A percentile compares a stretch with the other conserved stretches of the same genome.
These are phyloP conservation scores for Mucor ambiguus DNA, from an alignment of 371 early-diverging fungal species.

Conservation along the genomic window DNA sequence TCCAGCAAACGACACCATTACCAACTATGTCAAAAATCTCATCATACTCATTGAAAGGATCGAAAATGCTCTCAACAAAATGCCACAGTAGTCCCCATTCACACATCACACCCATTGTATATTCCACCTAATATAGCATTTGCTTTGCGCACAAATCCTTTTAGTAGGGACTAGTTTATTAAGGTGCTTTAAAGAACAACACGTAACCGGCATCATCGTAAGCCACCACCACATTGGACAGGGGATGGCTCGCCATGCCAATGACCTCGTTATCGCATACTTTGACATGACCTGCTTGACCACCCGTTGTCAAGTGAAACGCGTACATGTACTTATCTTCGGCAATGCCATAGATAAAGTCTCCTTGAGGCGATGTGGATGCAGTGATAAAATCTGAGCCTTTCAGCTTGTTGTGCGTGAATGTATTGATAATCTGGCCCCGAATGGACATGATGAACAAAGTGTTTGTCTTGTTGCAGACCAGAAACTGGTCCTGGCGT, in stretches of 20 bases:
- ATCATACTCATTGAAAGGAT: background rate
- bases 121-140: no score
- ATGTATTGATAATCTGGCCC: conserved; percentile 57
- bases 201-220: conserved; percentile 72
- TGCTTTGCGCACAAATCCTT: no score
- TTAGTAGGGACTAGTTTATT: conserved; percentile 6
- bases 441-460: conserved; percentile 60
- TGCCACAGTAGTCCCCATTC: background rate
- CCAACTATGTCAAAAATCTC: conserved; percentile 1
- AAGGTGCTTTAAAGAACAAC: conserved; percentile 50
- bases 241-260: conserved; percentile 74
- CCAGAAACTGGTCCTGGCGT: conserved; percentile 63
- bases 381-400: conserved; percentile 68
- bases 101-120: background rate
- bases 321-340: conserved; percentile 65
- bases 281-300: conserved; percentile 27
- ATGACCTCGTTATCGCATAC: conserved; percentile 68
- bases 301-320: conserved; percentile 61
- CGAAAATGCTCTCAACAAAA: background rate
- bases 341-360: conserved; percentile 71
- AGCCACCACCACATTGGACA: conserved; percentile 71
- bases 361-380: conserved; percentile 73
- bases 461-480: conserved; percentile 73
- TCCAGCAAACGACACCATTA: conserved; percentile 9
- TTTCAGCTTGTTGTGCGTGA: conserved; percentile 34